phyloP scores from a whole-genome alignment of 176 grass and related monocot species.

The Oryza punctata region DNA sequence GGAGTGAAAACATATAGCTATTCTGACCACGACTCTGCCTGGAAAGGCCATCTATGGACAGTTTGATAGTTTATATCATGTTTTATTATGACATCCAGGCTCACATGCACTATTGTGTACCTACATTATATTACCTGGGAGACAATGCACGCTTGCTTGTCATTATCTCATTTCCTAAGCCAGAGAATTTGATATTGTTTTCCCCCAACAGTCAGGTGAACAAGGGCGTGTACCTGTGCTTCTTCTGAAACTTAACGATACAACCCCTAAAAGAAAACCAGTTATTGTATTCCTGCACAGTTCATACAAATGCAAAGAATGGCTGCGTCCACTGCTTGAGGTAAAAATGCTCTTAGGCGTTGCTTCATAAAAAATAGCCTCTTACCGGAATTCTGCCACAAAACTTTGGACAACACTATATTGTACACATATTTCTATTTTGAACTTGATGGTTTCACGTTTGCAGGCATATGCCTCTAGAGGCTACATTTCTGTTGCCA shows the following conservation, averaged over 20 bases:
- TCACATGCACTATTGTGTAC: slow-evolving; percentile 5
- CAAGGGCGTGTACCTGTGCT: slow-evolving; percentile 82
- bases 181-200: not conserved
- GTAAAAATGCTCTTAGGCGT: slow-evolving; percentile 28
- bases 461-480: slow-evolving; percentile 84
- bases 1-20: not conserved
- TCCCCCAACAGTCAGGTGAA: slow-evolving; percentile 55
- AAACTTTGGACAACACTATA: not conserved
- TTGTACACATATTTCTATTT: not conserved
- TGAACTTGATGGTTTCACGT: slow-evolving; percentile 17
- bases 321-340: slow-evolving; percentile 84
- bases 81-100: slow-evolving; percentile 11
- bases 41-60: not conserved
- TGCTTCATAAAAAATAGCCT: not conserved
- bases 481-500: slow-evolving; percentile 81
- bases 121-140: slow-evolving; percentile 9
- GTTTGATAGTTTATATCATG: not conserved
- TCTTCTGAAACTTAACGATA: slow-evolving; percentile 67
- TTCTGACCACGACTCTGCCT: not conserved
- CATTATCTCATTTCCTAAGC: slow-evolving; percentile 21
- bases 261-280: slow-evolving; percentile 60
- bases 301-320: slow-evolving; percentile 98
- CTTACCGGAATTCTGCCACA: not conserved
- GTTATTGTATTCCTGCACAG: slow-evolving; percentile 84
- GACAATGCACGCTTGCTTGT: not conserved